Evolutionary conservation across 1,284 basidiomycete species (phyloP), one percentile per base, ranked within the genome.

Genomic region (Cutaneotrichosporon arboriforme): DNA sequence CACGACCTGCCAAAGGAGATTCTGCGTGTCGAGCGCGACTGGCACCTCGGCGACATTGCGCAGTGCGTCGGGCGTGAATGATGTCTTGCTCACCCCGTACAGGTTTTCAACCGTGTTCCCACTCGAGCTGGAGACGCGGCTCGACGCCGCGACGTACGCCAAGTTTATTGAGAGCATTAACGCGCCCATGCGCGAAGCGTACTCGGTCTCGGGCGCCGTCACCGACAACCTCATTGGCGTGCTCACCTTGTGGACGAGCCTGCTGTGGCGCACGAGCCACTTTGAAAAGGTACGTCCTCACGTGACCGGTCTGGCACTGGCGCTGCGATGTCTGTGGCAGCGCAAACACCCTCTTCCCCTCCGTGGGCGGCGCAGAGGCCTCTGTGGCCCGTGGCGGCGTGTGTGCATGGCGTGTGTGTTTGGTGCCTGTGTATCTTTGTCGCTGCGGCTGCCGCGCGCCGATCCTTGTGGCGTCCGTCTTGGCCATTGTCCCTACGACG

Each of bases 11-110:
- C 74, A 1, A 74, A 73, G 52, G 74, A 76, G 62, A 66, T 76
- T 17, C 59, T 79, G 4, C 56, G 77, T 43, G 61, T 79, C 4
- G 77, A 78, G 55, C 61, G 77, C 34, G 77, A 79, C 57, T 78
- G 77, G 69, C 59, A 56, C 9, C 69, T 63, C 13, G 77, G 77
- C 9, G 73, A 77, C 36, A 62, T 72, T 2, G 73, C 69, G 49
- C 77, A 78, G 67, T 76, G 55, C 54, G 72, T 63, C 14, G 1
- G 17, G 26, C 40, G 3, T 8, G 9, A 13, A 33, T 8, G 14
- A 8, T 33, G 3, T 23, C 14, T 10, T n/a, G 17, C 47, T 50
- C n/a, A 49, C 39, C 13, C 1, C 31, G 1, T 17, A 8, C 52
- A 73, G 72, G 43, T 77, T 79, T 57, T 74, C 75, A 50, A 65